phyloP scores from a whole-genome alignment of 1,284 basidiomycete species.

The Rhodotorula sp. region DNA sequence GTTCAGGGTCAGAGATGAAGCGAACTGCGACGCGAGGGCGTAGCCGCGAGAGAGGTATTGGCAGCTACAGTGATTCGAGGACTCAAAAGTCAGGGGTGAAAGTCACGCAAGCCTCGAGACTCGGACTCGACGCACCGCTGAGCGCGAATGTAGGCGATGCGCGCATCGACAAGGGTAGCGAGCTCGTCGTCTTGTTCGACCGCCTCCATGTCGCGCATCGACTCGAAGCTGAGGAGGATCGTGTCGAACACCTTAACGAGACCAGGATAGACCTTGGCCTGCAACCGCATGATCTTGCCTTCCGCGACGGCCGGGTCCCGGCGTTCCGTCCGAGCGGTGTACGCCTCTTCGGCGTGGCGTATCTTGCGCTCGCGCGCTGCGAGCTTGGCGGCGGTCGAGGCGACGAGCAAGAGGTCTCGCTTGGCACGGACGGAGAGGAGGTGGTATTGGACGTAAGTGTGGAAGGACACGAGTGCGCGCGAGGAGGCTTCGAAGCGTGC shows the following conservation, averaged over 20 bases:
- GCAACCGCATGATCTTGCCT: slow-evolving; percentile 20
- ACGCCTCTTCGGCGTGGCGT: slow-evolving; percentile 18
- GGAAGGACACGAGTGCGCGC: slow-evolving; percentile 66
- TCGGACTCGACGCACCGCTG: slow-evolving; percentile 58
- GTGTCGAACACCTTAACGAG: slow-evolving; percentile 84
- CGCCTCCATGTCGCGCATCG: slow-evolving; percentile 75
- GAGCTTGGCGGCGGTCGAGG: slow-evolving; percentile 58
- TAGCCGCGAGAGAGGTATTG: slow-evolving; percentile 71
- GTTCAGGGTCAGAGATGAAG: slow-evolving; percentile 66
- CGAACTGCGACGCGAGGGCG: slow-evolving; percentile 59
- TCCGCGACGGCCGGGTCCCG: slow-evolving; percentile 45
- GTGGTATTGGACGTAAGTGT: slow-evolving; percentile 81
- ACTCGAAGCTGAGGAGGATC: slow-evolving; percentile 74
- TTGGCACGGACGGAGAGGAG: slow-evolving; percentile 80
- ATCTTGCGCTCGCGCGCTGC: slow-evolving; percentile 49
- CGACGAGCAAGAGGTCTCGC: slow-evolving; percentile 77
- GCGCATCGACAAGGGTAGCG: slow-evolving; percentile 69
- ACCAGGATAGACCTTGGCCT: slow-evolving; percentile 67
- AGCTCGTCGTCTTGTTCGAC: slow-evolving; percentile 85
- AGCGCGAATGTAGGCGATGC: slow-evolving; percentile 70
- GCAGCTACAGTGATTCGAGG: slow-evolving; percentile 54
- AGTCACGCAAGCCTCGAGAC: not conserved
- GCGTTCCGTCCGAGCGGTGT: slow-evolving; percentile 18
- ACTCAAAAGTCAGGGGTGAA: not conserved
- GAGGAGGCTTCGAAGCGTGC: slow-evolving; percentile 42